These are phyloP conservation scores for Monosiga brevicollis DNA, from an alignment of 78 protist genomes.

Conservation along the genomic window DNA sequence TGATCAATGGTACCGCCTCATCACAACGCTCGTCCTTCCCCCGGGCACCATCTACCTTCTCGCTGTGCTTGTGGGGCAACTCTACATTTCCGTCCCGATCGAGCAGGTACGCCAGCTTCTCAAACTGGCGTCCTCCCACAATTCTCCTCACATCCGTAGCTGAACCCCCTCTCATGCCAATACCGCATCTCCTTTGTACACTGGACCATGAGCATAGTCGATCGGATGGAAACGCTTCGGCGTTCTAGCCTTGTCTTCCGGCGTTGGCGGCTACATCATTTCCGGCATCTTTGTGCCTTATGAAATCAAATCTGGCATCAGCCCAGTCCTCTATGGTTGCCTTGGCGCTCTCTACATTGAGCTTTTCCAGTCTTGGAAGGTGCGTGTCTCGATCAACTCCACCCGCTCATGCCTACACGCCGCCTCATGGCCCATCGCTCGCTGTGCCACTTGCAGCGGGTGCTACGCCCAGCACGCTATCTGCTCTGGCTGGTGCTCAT, in stretches of 20 bases:
- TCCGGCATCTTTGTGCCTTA: not conserved
- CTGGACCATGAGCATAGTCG: not conserved
- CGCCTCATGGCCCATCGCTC: no score
- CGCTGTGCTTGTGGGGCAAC: not conserved
- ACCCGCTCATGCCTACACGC: no score
- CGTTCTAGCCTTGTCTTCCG: not conserved
- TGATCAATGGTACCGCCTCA: not conserved
- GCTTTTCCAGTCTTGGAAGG: not conserved
- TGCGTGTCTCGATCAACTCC: no score
- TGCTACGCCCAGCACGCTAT: not conserved
- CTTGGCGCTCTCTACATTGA: not conserved
- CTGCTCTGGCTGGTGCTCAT: not conserved
- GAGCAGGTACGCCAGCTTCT: not conserved
- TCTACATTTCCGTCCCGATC: not conserved
- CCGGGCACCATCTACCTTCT: not conserved
- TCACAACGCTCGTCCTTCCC: not conserved
- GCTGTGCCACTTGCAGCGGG: not conserved
- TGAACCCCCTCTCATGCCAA: not conserved
- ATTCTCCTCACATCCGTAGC: not conserved
- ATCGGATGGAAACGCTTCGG: not conserved
- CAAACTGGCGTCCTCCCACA: not conserved
- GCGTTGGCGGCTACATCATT: not conserved
- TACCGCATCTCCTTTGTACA: not conserved
- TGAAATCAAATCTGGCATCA: not conserved
- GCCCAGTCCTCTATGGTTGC: not conserved